A percentile compares a stretch with the other conserved stretches of the same genome.
These are phyloP conservation scores for Mortierella claussenii DNA, from an alignment of 192 early-diverging fungal species.

Conservation along the genomic window DNA sequence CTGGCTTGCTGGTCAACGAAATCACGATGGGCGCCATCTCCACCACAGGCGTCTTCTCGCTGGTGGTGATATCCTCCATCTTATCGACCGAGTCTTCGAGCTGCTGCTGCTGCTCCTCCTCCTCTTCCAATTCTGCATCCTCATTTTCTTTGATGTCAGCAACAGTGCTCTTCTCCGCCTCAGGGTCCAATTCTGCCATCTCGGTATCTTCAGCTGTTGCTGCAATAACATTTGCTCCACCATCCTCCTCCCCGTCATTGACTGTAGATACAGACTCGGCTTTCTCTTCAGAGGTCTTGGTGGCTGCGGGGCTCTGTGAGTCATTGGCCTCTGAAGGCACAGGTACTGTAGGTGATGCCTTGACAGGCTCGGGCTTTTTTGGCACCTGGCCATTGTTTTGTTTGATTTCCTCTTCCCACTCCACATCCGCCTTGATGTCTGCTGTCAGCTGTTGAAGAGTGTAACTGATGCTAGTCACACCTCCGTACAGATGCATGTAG, in stretches of 20 bases:
- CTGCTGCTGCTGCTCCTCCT: not conserved
- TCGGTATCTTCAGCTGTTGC: not conserved
- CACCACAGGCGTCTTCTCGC: too few relatives aligned
- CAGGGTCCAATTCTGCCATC: not conserved
- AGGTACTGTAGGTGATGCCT: too few relatives aligned
- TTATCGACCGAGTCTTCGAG: too few relatives aligned
- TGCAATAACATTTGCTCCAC: too few relatives aligned
- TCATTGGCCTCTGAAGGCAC: too few relatives aligned
- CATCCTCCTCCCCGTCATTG: too few relatives aligned
- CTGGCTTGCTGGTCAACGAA: not conserved
- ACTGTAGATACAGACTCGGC: too few relatives aligned
- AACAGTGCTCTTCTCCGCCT: not conserved
- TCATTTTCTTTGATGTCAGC: not conserved
- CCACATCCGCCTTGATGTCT: constrained; percentile 26
- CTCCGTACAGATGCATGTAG: constrained; percentile 60
- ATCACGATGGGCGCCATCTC: constrained; percentile 6
- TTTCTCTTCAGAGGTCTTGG: too few relatives aligned
- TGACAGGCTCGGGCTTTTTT: not conserved
- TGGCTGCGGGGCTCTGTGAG: too few relatives aligned
- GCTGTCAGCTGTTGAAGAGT: constrained; percentile 22
- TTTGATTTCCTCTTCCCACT: constrained; percentile 23
- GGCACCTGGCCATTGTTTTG: constrained; percentile 23
- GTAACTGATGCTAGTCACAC: constrained; percentile 12
- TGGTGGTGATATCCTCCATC: too few relatives aligned
- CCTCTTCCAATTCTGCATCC: not conserved